Evolutionary conservation across 208 protist species (phyloP).

Genomic region (Leishmania gerbilli): DNA sequence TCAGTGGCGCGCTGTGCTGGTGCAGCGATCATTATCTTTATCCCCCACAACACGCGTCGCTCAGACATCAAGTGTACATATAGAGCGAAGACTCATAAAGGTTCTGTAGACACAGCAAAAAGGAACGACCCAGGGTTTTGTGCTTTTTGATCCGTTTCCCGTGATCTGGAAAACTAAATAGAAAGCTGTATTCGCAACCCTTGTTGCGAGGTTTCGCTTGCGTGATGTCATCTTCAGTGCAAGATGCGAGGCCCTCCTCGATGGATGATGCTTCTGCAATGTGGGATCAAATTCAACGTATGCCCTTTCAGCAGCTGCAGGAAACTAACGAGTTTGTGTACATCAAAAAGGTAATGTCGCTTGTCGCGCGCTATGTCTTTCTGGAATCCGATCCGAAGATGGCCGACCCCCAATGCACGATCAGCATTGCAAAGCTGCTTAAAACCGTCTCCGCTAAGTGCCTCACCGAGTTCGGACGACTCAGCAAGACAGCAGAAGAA

Average conservation of each 20-base stretch:
- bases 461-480: conserved; percentile 29
- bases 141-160: not conserved
- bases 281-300: conserved; percentile 70
- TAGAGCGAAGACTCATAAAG: not conserved
- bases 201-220: not conserved
- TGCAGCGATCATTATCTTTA: not conserved
- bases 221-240: not conserved
- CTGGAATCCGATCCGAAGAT: conserved; percentile 61
- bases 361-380: conserved; percentile 58
- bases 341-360: conserved; percentile 64
- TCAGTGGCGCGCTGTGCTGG: not conserved
- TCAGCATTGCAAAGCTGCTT: conserved; percentile 54
- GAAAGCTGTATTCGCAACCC: not conserved
- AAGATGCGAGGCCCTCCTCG: conserved; percentile 1
- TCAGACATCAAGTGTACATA: not conserved
- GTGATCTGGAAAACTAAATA: not conserved
- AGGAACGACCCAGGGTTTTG: too few species aligned
- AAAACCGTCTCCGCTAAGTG: conserved; percentile 61
- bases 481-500: conserved; percentile 28
- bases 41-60: not conserved
- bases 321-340: conserved; percentile 51
- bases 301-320: conserved; percentile 77
- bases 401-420: conserved; percentile 54
- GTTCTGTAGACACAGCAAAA: not conserved
- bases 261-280: conserved; percentile 26